Evolutionary conservation across 2,329 filamentous ascomycete genomes (phyloP), one percentile per base, ranked within the genome.

Genomic region (Thyridium curvatum): DNA sequence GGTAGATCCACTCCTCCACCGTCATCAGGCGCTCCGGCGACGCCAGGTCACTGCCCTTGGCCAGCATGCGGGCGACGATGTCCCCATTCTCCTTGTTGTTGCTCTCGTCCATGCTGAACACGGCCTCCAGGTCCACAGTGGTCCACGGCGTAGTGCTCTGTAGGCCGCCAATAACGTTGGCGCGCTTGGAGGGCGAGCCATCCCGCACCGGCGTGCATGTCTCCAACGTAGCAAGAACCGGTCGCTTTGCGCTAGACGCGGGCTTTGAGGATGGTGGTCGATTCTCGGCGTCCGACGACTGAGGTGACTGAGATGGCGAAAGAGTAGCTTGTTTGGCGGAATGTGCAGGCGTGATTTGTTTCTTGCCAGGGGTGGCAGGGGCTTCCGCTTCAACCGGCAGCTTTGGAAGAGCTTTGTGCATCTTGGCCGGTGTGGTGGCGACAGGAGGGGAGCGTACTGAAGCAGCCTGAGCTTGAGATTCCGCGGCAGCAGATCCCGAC

Each of bases 1-100:
- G 77, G 41, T 81, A 70, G 30, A 98, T 84, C 88, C 91, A 98
- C 60, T 96, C 82, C 59, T 95, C 88, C 0, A 97, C 87, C 5
- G 82, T 91, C 90, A 98, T 95, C 30, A 74, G 70, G 67, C 84
- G 89, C 66, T 97, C 93, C 0, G 81, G 77, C 38, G 74, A 84
- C 3, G 77, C 83, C 38, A 98, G 63, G 12, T 75, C 75, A 1
- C 70, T 70, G 12, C 77, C 79, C 30, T 72, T 67, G 40, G 66
- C 69, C 13, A 82, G 56, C 18, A 78, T 64, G 9, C 64, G 60
- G 14, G 65, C 65, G 2, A 66, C 65, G 3, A 67, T 65, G 0
- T 62, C 60, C 40, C 77, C 79, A 18, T 52, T 50, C 48, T 82
- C 72, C 52, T 73, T 72, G 32, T 72, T 68, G 12, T 62, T 51